A percentile compares a stretch with the other conserved stretches of the same genome.
phyloP scores from a whole-genome alignment of 441 rosid genomes.

The Capsella rubella region DNA sequence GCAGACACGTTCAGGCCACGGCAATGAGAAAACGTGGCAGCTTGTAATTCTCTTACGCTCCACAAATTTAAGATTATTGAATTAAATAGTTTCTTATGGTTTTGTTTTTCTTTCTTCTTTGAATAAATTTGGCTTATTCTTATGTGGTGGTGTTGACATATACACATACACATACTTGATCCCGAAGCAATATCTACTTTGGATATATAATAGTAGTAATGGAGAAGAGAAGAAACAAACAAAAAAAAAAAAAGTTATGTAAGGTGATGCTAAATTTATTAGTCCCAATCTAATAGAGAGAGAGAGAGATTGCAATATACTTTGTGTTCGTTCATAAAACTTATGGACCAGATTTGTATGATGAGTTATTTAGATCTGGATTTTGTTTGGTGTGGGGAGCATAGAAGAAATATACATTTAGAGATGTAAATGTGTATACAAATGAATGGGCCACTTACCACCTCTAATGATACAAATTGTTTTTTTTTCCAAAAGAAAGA shows the following conservation, averaged over 20 bases:
- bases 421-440: neutral
- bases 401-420: constrained; percentile 13
- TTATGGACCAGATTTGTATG: constrained; percentile 15
- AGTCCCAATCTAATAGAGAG: constrained; percentile 1
- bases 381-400: neutral
- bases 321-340: too few species aligned
- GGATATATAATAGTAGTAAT: constrained; percentile 34
- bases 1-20: constrained; percentile 47
- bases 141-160: constrained; percentile 39
- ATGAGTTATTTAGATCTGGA: constrained; percentile 1
- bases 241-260: neutral
- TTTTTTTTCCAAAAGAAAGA: neutral
- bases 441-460: constrained; percentile 39
- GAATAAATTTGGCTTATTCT: constrained; percentile 14
- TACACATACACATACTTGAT: constrained; percentile 30
- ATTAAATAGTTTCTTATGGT: constrained; percentile 27
- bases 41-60: constrained; percentile 41
- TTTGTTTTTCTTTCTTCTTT: neutral
- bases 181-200: constrained; percentile 43
- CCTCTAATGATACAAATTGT: constrained; percentile 36
- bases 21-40: constrained; percentile 45
- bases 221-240: neutral
- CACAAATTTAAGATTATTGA: constrained; percentile 36
- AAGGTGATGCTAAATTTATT: constrained; percentile 6
- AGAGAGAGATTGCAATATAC: neutral